These are phyloP conservation scores for Fusarium sp. DNA, from an alignment of 2,329 filamentous ascomycete species.

Conservation along the genomic window DNA sequence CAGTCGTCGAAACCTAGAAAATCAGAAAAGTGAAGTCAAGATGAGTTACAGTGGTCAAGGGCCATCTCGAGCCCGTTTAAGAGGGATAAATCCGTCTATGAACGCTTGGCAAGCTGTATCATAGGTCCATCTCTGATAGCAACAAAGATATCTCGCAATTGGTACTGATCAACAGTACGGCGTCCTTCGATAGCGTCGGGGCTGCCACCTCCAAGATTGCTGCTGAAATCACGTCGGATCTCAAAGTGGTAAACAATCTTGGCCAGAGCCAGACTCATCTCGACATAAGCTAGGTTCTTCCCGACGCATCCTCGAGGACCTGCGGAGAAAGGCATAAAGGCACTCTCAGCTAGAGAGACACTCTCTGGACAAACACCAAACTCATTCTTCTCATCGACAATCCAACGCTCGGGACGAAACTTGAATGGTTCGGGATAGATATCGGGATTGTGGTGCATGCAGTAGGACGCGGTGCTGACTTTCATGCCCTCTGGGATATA, in stretches of 20 bases:
- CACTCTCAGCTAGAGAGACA: conserved; percentile 12
- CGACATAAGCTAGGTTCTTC: conserved; percentile 33
- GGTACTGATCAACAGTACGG: conserved; percentile 21
- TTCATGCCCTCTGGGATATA: conserved; percentile 23
- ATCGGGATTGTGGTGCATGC: conserved; percentile 26
- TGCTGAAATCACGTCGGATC: conserved; percentile 8
- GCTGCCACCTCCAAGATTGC: conserved; percentile 23
- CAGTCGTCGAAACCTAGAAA: background rate
- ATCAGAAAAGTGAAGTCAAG: background rate
- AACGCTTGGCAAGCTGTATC: conserved; percentile 14
- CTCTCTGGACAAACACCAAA: background rate
- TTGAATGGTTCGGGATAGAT: conserved; percentile 17
- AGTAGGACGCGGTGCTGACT: conserved; percentile 20
- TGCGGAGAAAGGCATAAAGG: conserved; percentile 20
- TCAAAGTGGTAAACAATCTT: conserved; percentile 20
- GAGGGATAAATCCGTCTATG: background rate
- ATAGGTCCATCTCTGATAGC: conserved; percentile 19
- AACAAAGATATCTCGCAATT: conserved; percentile 26
- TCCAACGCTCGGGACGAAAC: conserved; percentile 33
- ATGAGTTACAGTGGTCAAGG: background rate
- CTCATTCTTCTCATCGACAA: background rate
- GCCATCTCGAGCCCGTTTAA: background rate
- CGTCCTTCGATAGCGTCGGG: conserved; percentile 10
- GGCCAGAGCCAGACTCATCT: conserved; percentile 28
- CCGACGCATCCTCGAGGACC: conserved; percentile 27